phyloP scores from a whole-genome alignment of 2,329 filamentous ascomycete species.

The Thelonectria olida region DNA sequence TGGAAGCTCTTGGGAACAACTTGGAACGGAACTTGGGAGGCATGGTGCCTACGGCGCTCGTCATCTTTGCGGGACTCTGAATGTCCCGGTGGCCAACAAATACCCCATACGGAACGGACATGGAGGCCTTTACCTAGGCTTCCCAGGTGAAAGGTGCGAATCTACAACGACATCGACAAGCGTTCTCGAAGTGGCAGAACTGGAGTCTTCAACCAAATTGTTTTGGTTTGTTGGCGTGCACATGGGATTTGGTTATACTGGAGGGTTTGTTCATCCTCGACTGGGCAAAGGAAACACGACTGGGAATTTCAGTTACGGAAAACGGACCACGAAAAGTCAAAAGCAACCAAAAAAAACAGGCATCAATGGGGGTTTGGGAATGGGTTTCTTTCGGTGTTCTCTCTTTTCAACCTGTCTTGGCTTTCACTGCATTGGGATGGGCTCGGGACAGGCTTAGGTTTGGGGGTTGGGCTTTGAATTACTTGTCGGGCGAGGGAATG shows the following conservation, averaged over 20 bases:
- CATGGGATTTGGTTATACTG: conserved; percentile 25
- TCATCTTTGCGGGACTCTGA: conserved; percentile 25
- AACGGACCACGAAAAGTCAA: conserved; percentile 25
- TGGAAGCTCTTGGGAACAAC: conserved; percentile 25
- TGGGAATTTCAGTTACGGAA: conserved; percentile 24
- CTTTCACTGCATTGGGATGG: conserved; percentile 31
- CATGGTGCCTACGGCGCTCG: conserved; percentile 28
- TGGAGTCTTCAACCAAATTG: conserved; percentile 33
- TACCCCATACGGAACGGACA: conserved; percentile 38
- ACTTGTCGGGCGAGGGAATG: conserved; percentile 29
- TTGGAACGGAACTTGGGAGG: conserved; percentile 28
- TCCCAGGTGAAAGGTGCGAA: conserved; percentile 30
- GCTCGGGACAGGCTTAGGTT: conserved; percentile 27
- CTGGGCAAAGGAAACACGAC: conserved; percentile 29
- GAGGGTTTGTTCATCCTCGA: conserved; percentile 23
- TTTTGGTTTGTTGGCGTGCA: conserved; percentile 35
- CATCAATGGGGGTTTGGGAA: conserved; percentile 31
- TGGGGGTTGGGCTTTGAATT: conserved; percentile 31
- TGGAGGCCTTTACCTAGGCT: conserved; percentile 35
- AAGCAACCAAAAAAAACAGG: conserved; percentile 29
- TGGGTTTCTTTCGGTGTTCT: conserved; percentile 27
- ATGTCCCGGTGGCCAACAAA: conserved; percentile 31
- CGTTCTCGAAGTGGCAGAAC: conserved; percentile 31
- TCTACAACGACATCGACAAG: conserved; percentile 34
- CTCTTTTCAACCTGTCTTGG: conserved; percentile 15